A percentile compares a stretch with the other conserved stretches of the same genome.
These are phyloP conservation scores for Acanthamoeba polyphaga DNA, from an alignment of 208 protist species.

Conservation along the genomic window DNA sequence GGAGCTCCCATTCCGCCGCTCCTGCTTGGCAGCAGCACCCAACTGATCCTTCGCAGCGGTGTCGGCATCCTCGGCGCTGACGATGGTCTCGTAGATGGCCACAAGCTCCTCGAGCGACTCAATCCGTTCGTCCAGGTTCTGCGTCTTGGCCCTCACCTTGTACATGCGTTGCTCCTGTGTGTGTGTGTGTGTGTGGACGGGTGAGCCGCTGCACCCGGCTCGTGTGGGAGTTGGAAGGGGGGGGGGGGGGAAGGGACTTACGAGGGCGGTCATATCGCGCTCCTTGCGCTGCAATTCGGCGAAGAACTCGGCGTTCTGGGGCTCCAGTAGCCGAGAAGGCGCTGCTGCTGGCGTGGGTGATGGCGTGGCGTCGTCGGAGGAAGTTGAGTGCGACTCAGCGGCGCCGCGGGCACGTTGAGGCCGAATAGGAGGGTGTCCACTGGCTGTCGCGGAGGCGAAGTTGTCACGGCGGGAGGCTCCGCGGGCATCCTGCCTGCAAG, in stretches of 20 bases:
- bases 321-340: not conserved
- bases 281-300: constrained; percentile 27
- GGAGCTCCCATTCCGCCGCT: too few species aligned
- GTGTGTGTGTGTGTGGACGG: too few species aligned
- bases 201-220: not conserved
- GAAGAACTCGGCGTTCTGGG: not conserved
- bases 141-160: constrained; percentile 45
- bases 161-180: constrained; percentile 34
- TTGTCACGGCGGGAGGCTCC: too few species aligned
- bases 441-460: not conserved
- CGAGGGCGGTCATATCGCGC: constrained; percentile 16
- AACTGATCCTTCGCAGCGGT: not conserved
- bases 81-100: constrained; percentile 20
- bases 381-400: not conserved
- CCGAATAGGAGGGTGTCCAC: not conserved
- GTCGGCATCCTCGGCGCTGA: not conserved
- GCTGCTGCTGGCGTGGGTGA: not conserved
- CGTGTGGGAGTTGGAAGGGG: not conserved
- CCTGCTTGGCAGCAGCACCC: too few species aligned
- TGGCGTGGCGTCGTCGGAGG: not conserved
- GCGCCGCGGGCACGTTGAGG: not conserved
- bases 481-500: too few species aligned
- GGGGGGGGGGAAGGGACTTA: not conserved
- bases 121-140: not conserved
- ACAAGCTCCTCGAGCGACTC: constrained; percentile 54